These are phyloP conservation scores for Escallonia herrerae DNA, from an alignment of 129 eudicot species.

Conservation along the genomic window DNA sequence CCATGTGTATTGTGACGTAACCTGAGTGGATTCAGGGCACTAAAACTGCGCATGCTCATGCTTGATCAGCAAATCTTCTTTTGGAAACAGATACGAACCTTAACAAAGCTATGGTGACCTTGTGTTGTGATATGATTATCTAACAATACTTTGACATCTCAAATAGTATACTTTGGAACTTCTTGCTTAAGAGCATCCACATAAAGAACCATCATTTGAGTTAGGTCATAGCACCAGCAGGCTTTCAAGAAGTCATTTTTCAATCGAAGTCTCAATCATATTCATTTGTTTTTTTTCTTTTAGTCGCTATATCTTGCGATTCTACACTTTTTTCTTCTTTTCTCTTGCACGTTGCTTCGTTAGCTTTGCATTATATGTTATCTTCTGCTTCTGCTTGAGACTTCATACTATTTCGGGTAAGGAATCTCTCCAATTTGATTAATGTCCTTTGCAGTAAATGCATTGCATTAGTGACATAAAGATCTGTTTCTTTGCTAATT, in stretches of 20 bases:
- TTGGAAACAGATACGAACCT: background rate
- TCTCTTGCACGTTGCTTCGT: too few species aligned
- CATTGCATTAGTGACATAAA: too few species aligned
- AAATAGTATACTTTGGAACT: background rate
- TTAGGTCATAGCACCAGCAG: constrained; percentile 3
- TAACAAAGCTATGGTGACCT: background rate
- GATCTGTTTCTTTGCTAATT: too few species aligned
- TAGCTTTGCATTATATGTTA: too few species aligned
- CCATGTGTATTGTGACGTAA: background rate
- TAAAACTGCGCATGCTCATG: constrained; percentile 6
- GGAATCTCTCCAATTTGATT: too few species aligned
- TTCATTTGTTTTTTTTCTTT: too few species aligned
- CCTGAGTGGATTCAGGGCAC: background rate
- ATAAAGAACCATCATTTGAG: background rate
- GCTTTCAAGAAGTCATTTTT: background rate
- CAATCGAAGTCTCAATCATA: too few species aligned
- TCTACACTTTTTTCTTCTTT: too few species aligned
- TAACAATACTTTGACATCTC: too few species aligned
- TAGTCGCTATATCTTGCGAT: background rate
- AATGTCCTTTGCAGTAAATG: too few species aligned
- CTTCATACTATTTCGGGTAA: too few species aligned
- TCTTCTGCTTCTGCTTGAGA: too few species aligned
- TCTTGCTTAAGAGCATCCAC: background rate
- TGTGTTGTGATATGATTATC: background rate
- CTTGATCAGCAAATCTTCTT: background rate